Evolutionary conservation across 176 grass and related monocot genomes (phyloP).

Genomic region (Sorghum bicolor): Sorghum_bicolor_NCBIv3 NC_012870.2:26853501-26854000

Average conservation of each 20-base stretch:
- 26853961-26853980: neutral
- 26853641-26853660: slow-evolving; percentile 20
- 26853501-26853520: slow-evolving; percentile 56
- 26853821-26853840: neutral
- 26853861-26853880: neutral
- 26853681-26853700: slow-evolving; percentile 24
- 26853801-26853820: neutral
- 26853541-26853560: slow-evolving; percentile 47
- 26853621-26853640: slow-evolving; percentile 40
- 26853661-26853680: slow-evolving; percentile 32
- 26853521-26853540: slow-evolving; percentile 60
- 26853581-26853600: slow-evolving; percentile 53
- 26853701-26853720: neutral
- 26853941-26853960: neutral
- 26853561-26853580: slow-evolving; percentile 45
- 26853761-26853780: neutral
- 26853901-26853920: neutral
- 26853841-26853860: neutral
- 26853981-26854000: neutral
- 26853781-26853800: neutral
- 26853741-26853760: neutral
- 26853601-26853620: slow-evolving; percentile 70
- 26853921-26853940: neutral
- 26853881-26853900: neutral
- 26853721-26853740: neutral